phyloP scores from a whole-genome alignment of 1,284 basidiomycete genomes.

The Ceratobasidium sp. region DNA sequence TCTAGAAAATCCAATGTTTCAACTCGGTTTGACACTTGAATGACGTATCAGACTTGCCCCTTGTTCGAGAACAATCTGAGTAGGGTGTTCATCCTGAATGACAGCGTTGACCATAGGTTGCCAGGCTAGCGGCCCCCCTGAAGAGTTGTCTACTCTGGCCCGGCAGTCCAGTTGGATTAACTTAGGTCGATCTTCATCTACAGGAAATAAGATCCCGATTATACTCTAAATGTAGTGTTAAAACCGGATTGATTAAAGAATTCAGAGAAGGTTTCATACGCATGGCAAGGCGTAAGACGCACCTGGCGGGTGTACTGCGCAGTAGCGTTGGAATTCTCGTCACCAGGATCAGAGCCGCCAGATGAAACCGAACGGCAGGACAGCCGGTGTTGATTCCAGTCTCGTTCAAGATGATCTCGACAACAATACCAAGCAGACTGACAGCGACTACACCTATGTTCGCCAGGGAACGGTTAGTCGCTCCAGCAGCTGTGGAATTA shows the following conservation, averaged over 20 bases:
- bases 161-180: conserved; percentile 35
- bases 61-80: conserved; percentile 34
- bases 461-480: conserved; percentile 21
- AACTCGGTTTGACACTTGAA: conserved; percentile 12
- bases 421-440: conserved; percentile 27
- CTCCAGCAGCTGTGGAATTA: conserved; percentile 16
- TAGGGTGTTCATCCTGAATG: conserved; percentile 25
- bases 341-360: conserved; percentile 12
- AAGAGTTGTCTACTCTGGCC: conserved; percentile 32
- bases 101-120: conserved; percentile 14
- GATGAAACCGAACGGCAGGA: conserved; percentile 8
- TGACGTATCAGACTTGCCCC: conserved; percentile 14
- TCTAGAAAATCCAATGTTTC: conserved; percentile 31
- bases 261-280: background rate
- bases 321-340: conserved; percentile 19
- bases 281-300: background rate
- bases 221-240: conserved; percentile 1
- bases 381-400: conserved; percentile 24
- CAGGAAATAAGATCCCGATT: conserved; percentile 31
- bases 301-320: conserved; percentile 38
- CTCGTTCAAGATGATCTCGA: conserved; percentile 22
- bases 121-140: conserved; percentile 36
- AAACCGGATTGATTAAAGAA: background rate
- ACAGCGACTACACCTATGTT: conserved; percentile 37
- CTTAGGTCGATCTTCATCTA: conserved; percentile 30